Base-by-base conservation (phyloP, 139 green algal genomes). In the Dunaliella primolecta region DNA sequence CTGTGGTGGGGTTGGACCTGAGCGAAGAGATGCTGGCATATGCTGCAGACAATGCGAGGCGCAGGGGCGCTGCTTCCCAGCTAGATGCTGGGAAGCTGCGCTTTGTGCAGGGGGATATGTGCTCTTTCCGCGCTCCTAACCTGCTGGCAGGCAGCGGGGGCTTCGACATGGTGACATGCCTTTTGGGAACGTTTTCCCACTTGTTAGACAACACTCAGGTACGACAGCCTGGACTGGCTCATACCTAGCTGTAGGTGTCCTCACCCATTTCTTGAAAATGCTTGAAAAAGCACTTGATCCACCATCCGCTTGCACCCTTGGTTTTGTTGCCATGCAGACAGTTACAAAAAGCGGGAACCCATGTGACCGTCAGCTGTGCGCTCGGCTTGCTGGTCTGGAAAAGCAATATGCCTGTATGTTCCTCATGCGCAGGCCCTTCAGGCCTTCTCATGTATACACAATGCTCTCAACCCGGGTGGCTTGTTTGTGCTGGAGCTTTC, bases 121-220 rank as follows among this genome's bases (percentile, higher is more conserved):
- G 46, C 15, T 7, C 7, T 64, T 64, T 64, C 46, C 7, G 46
- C 46, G 15, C n/a, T n/a, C n/a, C n/a, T n/a, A n/a, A n/a, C n/a
- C n/a, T n/a, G n/a, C n/a, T n/a, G n/a, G n/a, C n/a, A n/a, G n/a
- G n/a, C n/a, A n/a, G n/a, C n/a, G n/a, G n/a, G n/a, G n/a, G n/a
- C n/a, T 84, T 88, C 70, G 85, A 92, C 84, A 82, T 91, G 85
- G 84, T 86, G 11, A 76, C 86, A 36, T 91, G 87, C 85, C 70
- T 91, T 57, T 78, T 92, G 35, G 89, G 89, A 84, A 92, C 89
- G 31, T 85, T 92, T 38, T 86, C 84, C 23, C 89, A 92, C 79
- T 81, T 89, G 85, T 81, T 90, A 34, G 79, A 85, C 36, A 91
- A 91, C 38, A 78, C 84, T 23, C 36, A 85, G 31, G 89, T 86